A percentile compares a stretch with the other conserved stretches of the same genome.
phyloP scores from a whole-genome alignment of 345 rosid species.

The Raphanus raphanistrum region DNA sequence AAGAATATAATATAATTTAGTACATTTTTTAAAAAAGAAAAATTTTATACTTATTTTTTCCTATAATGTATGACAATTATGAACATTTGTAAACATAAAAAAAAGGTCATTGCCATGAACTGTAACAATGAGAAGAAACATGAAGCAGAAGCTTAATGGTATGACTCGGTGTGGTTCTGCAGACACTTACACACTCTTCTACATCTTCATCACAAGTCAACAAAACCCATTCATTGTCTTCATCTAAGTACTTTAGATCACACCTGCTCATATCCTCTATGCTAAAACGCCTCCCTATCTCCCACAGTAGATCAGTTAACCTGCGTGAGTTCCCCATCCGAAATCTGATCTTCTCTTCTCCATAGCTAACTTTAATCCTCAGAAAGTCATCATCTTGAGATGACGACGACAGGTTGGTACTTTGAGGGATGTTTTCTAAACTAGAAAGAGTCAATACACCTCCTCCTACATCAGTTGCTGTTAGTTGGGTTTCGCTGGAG shows the following conservation, averaged over 20 bases:
- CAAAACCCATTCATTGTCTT: slow-evolving; percentile 91
- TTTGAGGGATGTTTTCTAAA: slow-evolving; percentile 40
- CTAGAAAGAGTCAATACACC: slow-evolving; percentile 35
- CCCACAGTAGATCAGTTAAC: slow-evolving; percentile 52
- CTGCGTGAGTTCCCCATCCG: slow-evolving; percentile 56
- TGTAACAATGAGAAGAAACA: slow-evolving; percentile 54
- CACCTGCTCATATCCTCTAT: slow-evolving; percentile 55
- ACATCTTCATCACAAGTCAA: slow-evolving; percentile 87
- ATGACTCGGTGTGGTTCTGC: slow-evolving; percentile 48
- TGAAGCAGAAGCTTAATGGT: slow-evolving; percentile 69
- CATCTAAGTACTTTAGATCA: slow-evolving; percentile 88
- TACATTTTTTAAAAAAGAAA: neutral
- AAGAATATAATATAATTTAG: neutral
- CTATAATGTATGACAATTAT: neutral
- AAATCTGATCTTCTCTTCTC: slow-evolving; percentile 67
- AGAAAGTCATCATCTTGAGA: slow-evolving; percentile 50
- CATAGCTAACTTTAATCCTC: slow-evolving; percentile 64
- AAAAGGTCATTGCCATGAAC: slow-evolving; percentile 34
- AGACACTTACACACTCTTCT: slow-evolving; percentile 74
- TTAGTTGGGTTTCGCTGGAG: slow-evolving; percentile 58
- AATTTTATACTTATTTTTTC: neutral
- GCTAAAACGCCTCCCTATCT: slow-evolving; percentile 67
- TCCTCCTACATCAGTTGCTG: slow-evolving; percentile 25
- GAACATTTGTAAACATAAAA: neutral
- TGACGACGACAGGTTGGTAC: slow-evolving; percentile 21